Evolutionary conservation across 768 basidiomycete genomes (phyloP).

Genomic region (Termitomyces sp.): DNA sequence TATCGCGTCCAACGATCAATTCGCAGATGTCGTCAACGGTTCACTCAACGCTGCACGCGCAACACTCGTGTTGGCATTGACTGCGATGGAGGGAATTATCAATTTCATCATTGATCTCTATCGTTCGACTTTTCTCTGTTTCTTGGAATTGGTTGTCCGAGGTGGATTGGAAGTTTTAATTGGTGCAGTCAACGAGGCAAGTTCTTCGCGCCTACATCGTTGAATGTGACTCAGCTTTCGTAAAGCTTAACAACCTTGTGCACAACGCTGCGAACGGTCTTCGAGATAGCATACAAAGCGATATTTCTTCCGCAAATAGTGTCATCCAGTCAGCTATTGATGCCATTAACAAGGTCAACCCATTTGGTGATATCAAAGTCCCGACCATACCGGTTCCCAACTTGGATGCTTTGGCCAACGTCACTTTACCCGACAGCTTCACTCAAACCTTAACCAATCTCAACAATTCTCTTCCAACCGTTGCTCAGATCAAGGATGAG

Average conservation of each 20-base stretch:
- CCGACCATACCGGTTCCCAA: conserved; percentile 75
- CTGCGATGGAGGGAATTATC: conserved; percentile 80
- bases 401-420: conserved; percentile 66
- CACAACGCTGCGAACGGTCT: conserved; percentile 51
- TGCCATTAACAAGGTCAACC: conserved; percentile 71
- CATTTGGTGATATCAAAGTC: conserved; percentile 59
- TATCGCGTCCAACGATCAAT: conserved; percentile 73
- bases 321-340: conserved; percentile 58
- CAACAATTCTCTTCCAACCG: conserved; percentile 75
- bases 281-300: conserved; percentile 67
- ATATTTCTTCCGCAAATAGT: conserved; percentile 62
- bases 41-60: conserved; percentile 72
- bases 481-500: conserved; percentile 65
- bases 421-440: conserved; percentile 76
- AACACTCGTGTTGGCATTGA: conserved; percentile 68
- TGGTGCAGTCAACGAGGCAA: conserved; percentile 75
- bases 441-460: conserved; percentile 66
- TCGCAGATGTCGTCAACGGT: conserved; percentile 73
- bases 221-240: neutral
- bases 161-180: conserved; percentile 80
- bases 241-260: conserved; percentile 68
- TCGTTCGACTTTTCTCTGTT: conserved; percentile 90
- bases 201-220: conserved; percentile 14
- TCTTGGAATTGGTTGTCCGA: conserved; percentile 82
- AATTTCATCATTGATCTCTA: conserved; percentile 92